phyloP scores from a whole-genome alignment of 1,284 basidiomycete species.

The Erythrobasidium hasegawianum region DNA sequence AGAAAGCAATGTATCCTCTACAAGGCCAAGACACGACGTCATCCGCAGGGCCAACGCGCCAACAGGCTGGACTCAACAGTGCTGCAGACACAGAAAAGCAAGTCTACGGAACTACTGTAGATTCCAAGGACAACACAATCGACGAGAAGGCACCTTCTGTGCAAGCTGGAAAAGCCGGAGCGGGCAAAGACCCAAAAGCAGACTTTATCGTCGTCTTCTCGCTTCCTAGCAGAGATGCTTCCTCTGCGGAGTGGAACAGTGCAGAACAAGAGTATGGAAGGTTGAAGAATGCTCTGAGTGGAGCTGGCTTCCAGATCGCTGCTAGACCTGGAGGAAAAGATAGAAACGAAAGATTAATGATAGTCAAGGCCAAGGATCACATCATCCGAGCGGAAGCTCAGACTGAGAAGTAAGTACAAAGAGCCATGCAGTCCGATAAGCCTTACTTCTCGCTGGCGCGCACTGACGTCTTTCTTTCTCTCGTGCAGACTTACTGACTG shows the following conservation, averaged over 20 bases:
- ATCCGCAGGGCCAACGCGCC: constrained; percentile 2
- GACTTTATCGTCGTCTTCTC: constrained; percentile 29
- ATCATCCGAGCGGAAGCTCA: constrained; percentile 52
- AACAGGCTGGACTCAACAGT: not conserved
- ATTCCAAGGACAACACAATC: not conserved
- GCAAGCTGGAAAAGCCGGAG: not conserved
- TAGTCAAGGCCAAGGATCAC: constrained; percentile 66
- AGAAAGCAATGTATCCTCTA: constrained; percentile 5
- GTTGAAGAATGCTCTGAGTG: constrained; percentile 60
- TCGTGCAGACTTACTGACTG: constrained; percentile 59
- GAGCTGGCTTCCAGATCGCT: constrained; percentile 63
- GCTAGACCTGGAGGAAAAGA: constrained; percentile 65
- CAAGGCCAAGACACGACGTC: constrained; percentile 4
- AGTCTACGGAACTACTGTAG: not conserved
- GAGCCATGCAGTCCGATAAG: too few species aligned
- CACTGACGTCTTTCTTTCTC: too few species aligned
- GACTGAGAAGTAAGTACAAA: not conserved
- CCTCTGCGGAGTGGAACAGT: not conserved
- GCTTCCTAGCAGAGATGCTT: constrained; percentile 10
- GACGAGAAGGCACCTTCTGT: not conserved
- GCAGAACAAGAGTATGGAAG: constrained; percentile 58
- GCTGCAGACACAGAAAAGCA: not conserved
- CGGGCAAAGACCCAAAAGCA: constrained; percentile 17
- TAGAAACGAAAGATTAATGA: constrained; percentile 71
- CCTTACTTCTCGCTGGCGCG: constrained; percentile 35